Evolutionary conservation across 2,329 filamentous ascomycete genomes (phyloP).

Genomic region (Talaromyces sp.): DNA sequence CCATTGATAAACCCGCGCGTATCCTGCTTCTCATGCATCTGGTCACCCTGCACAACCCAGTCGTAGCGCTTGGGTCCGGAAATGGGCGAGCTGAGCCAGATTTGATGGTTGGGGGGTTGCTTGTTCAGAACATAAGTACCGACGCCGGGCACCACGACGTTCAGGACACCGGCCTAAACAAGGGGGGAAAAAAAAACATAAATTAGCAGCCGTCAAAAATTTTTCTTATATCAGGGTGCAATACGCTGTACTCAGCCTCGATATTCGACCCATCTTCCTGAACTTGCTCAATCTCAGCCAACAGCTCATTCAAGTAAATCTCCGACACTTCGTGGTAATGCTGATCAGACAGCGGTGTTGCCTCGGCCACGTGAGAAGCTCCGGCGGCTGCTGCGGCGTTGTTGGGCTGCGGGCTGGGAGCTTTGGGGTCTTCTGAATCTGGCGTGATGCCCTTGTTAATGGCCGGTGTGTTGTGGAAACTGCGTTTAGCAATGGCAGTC

Average conservation of each 20-base stretch:
- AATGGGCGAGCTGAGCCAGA: conserved; percentile 89
- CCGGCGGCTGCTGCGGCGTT: conserved; percentile 29
- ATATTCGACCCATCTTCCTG: conserved; percentile 68
- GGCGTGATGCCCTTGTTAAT: conserved; percentile 52
- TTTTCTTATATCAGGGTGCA: conserved; percentile 26
- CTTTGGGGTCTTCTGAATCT: conserved; percentile 49
- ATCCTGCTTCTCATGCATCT: conserved; percentile 73
- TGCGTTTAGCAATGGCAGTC: not conserved
- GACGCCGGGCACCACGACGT: conserved; percentile 60
- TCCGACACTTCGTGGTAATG: conserved; percentile 77
- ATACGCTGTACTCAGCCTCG: conserved; percentile 84
- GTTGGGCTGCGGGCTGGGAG: conserved; percentile 32
- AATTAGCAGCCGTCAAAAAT: not conserved
- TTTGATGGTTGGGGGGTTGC: conserved; percentile 93
- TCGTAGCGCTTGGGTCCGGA: conserved; percentile 93
- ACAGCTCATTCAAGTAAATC: conserved; percentile 59
- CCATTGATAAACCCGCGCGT: conserved; percentile 49
- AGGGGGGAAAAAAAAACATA: not conserved
- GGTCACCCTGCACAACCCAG: conserved; percentile 68
- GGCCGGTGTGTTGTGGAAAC: conserved; percentile 30
- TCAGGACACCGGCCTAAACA: conserved; percentile 74
- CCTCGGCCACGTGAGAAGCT: conserved; percentile 40
- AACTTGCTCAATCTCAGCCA: conserved; percentile 60
- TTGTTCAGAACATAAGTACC: conserved; percentile 97
- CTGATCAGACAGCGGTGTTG: conserved; percentile 60